Conservation (phyloP, 139 green algal species). For the Micractinium conductrix region DNA sequence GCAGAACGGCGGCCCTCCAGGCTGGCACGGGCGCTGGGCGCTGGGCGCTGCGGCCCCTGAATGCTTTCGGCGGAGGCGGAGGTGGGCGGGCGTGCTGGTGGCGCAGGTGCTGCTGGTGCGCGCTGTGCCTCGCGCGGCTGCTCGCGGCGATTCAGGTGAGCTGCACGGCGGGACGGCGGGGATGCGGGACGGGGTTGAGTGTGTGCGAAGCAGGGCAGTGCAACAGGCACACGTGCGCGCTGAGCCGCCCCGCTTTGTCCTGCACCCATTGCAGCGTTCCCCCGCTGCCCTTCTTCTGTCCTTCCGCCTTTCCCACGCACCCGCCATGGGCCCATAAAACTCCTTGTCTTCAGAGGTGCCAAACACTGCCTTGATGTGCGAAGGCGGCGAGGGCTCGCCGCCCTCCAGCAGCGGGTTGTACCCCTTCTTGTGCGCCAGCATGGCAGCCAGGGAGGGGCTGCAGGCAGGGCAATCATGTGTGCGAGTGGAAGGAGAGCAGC, state of each 20-base stretch:
- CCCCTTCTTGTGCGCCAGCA: conserved; percentile 33
- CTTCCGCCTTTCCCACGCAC: background rate
- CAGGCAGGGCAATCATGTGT: no score
- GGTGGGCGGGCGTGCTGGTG: background rate
- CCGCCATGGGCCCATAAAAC: conserved; percentile 37
- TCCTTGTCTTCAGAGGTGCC: conserved; percentile 13
- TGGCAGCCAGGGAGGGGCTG: conserved; percentile 28
- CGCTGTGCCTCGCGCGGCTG: background rate
- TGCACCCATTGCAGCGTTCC: no score
- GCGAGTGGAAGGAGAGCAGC: no score
- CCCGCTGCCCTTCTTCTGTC: no score
- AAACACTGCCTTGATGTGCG: conserved; percentile 43
- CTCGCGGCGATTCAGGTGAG: conserved; percentile 13
- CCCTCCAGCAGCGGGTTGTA: conserved; percentile 18
- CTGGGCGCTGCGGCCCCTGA: background rate
- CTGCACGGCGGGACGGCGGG: no score
- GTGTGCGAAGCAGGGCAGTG: no score
- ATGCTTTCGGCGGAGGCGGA: background rate
- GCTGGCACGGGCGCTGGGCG: conserved; percentile 19
- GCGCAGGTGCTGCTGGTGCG: background rate
- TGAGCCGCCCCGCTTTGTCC: no score
- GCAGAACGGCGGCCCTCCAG: background rate
- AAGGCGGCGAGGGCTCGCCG: conserved; percentile 25
- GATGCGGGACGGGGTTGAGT: no score
- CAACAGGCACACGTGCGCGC: no score